Conservation (phyloP, 2,329 filamentous ascomycete species). For the Colletotrichum lupini region DNA sequence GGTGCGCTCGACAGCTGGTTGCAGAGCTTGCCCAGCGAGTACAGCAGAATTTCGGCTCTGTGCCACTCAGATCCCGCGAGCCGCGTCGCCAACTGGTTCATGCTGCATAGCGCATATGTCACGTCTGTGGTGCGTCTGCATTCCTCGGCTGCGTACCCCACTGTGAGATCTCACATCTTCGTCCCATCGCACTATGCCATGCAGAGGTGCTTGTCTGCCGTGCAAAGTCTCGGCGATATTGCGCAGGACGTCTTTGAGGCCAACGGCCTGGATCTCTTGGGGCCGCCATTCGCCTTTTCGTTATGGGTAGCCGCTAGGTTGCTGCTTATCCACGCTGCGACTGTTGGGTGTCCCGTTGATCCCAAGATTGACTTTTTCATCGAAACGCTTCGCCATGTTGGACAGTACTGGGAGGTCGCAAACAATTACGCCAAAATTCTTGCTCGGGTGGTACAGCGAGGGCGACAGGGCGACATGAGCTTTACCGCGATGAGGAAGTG, state of each 20-base stretch:
- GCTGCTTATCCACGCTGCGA: conserved; percentile 54
- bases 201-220: conserved; percentile 56
- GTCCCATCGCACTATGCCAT: conserved; percentile 56
- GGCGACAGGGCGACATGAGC: conserved; percentile 47
- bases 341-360: conserved; percentile 49
- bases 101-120: conserved; percentile 58
- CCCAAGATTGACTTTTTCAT: conserved; percentile 56
- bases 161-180: conserved; percentile 52
- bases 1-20: conserved; percentile 53
- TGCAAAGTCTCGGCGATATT: conserved; percentile 56
- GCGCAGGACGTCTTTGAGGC: conserved; percentile 56
- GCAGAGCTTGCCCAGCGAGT: conserved; percentile 55
- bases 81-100: conserved; percentile 59
- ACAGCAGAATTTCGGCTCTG: conserved; percentile 56
- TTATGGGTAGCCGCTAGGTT: conserved; percentile 56
- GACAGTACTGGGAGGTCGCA: conserved; percentile 57
- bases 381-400: conserved; percentile 53
- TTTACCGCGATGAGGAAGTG: conserved; percentile 55
- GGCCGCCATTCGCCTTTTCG: conserved; percentile 56
- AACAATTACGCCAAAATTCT: conserved; percentile 55
- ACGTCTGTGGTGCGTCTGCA: conserved; percentile 56
- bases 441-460: conserved; percentile 50
- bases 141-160: conserved; percentile 55
- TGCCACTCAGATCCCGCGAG: conserved; percentile 58
- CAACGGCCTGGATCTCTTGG: conserved; percentile 54